Base-by-base conservation (phyloP, 2,329 filamentous ascomycete genomes). In the Metarhizium humberi region DNA sequence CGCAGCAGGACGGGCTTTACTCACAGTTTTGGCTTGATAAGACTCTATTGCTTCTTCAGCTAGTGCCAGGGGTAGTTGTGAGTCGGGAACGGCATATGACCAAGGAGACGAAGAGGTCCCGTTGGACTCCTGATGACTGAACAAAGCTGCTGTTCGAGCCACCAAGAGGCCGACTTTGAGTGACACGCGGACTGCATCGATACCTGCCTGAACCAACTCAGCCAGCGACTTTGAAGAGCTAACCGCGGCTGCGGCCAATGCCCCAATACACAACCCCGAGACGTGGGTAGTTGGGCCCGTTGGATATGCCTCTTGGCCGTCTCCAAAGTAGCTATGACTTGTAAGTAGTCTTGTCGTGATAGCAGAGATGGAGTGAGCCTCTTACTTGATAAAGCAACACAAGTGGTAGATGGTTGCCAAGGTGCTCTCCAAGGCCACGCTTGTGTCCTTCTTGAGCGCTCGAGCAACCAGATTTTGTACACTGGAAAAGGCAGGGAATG, bases 231-330 rank as follows among this genome's bases (percentile, higher is more conserved):
- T 25, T 13, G 55, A 56, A 14, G 55, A 57, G n/a, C 53, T 52
- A 25, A 57, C 50, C 2, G 55, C 55, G 13, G 55, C 55, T n/a
- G 55, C 55, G 1, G 55, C 43, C n/a, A 57, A 30, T 30, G 55
- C 43, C 46, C 55, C 55, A 40, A 55, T 51, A 29, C 55, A 57
- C 30, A 57, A 18, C 4, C 55, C 55, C 3, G 43, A 36, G n/a
- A 57, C 53, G 10, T 55, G 47, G 8, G 29, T 36, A n/a, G 46
- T 54, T 45, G 38, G 16, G 6, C 42, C 14, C 6, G 38, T 46
- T 36, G 55, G 55, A 36, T 55, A 56, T 25, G 18, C 38, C 32
- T 50, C 32, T 18, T 51, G 30, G 30, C 38, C 38, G 30, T 54
- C 40, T 36, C 55, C 55, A 20, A 50, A 56, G 20, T 54, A 54